These are phyloP conservation scores for Hypocrella siamensis DNA, from an alignment of 2,329 filamentous ascomycete species.

Conservation along the genomic window DNA sequence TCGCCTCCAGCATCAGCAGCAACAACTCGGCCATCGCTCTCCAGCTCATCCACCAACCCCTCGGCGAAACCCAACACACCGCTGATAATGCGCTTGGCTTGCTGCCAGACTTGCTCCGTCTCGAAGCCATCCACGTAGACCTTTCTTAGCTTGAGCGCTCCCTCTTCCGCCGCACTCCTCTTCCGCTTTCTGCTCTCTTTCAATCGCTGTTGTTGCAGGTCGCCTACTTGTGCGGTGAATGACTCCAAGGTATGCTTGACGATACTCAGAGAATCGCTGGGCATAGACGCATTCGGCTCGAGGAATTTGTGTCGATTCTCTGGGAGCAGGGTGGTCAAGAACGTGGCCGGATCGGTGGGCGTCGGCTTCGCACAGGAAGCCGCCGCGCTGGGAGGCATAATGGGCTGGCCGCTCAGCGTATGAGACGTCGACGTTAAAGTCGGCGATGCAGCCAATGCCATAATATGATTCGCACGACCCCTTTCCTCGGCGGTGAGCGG, in stretches of 20 bases:
- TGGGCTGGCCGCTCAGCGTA: conserved; percentile 38
- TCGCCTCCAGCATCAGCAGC: conserved; percentile 11
- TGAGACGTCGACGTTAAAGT: conserved; percentile 49
- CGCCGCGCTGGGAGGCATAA: conserved; percentile 23
- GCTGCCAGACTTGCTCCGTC: conserved; percentile 84
- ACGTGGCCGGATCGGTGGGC: conserved; percentile 24
- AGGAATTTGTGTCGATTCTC: conserved; percentile 58
- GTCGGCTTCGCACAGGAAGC: conserved; percentile 17
- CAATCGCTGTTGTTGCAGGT: conserved; percentile 53
- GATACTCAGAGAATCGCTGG: conserved; percentile 53
- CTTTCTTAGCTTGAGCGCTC: conserved; percentile 56
- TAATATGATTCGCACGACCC: conserved; percentile 8
- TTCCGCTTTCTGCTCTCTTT: conserved; percentile 68
- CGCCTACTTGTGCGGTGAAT: conserved; percentile 57
- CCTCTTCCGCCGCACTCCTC: conserved; percentile 34
- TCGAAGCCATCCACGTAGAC: conserved; percentile 80
- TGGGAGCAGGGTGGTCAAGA: conserved; percentile 41
- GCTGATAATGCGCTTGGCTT: conserved; percentile 67
- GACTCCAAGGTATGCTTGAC: conserved; percentile 71
- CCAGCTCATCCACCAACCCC: conserved; percentile 29
- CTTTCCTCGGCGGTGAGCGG: background rate
- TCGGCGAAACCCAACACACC: conserved; percentile 34
- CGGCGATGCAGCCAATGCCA: conserved; percentile 32
- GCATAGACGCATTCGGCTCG: conserved; percentile 51
- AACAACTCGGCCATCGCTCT: conserved; percentile 31